Base-by-base conservation (phyloP, 2,329 filamentous ascomycete genomes). In the Gyromitra esculenta region DNA sequence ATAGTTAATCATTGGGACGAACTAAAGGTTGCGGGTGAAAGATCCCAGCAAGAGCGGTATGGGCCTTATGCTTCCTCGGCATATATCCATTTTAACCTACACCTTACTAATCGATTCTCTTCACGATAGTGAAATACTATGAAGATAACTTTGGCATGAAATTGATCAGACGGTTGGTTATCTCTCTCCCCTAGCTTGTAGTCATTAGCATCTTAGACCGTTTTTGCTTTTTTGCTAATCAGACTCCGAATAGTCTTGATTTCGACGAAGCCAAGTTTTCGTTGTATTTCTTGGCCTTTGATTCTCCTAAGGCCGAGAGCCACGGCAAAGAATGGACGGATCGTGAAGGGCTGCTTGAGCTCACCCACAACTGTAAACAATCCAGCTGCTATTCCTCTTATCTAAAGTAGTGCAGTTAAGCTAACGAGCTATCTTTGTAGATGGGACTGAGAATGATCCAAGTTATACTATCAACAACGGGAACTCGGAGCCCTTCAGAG, bases 241-340 rank as follows among this genome's bases (percentile, higher is more conserved):
- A 59, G 13, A 25, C 41, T 18, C 15, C 13, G n/a, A 5, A 39
- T 62, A 81, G 79, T 39, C 60, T 81, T 21, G 67, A 91, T 78
- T 92, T 93, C 82, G 92, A 94, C 13, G 94, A 97, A 76, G 89
- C 89, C 84, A 97, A 96, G 82, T 98, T 98, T 84, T 93, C 96
- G 81, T 89, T 97, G 37, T 98, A 98, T 87, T 98, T 98, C 85
- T 87, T 99, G 76, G 94, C 91, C 76, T 98, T 96, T 85, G 91
- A 97, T 83, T 88, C 89, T 41, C 89, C 93, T 8, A 86, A 88
- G 48, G 91, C 95, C 13, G 85, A 89, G n/a, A 96, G 92, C 8
- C 86, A 88, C 73, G 91, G 91, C 81, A 90, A 90, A 79, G 82
- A 85, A 39, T 94, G 91, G 86, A 89, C 88, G 5, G 93, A 97